These are phyloP conservation scores for Phialophora chinensis DNA, from an alignment of 2,329 filamentous ascomycete species.

Conservation along the genomic window DNA sequence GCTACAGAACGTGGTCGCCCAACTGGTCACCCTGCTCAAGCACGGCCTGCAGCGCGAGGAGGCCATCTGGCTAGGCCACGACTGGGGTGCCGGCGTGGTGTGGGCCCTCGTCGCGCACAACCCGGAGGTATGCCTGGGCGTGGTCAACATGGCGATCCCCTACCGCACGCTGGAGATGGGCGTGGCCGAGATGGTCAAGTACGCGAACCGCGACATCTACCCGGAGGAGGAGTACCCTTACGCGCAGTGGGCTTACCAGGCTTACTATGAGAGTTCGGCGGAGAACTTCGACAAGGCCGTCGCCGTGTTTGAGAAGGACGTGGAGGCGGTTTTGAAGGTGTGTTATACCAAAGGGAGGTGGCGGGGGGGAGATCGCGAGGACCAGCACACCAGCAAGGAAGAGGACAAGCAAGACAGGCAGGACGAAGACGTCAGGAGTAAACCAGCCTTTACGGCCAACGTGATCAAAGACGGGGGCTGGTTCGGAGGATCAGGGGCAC, in stretches of 20 bases:
- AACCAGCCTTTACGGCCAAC: conserved; percentile 20
- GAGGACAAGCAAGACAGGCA: neutral
- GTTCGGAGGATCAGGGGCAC: conserved; percentile 21
- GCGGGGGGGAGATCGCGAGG: too few species aligned
- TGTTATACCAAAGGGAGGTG: conserved; percentile 5
- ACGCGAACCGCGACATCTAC: conserved; percentile 54
- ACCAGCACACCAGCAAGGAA: too few species aligned
- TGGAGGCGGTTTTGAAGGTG: conserved; percentile 16
- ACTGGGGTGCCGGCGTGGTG: conserved; percentile 35
- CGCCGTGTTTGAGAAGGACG: conserved; percentile 22
- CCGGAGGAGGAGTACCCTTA: conserved; percentile 49
- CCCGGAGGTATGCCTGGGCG: conserved; percentile 29
- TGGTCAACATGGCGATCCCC: conserved; percentile 47
- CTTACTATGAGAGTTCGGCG: conserved; percentile 23
- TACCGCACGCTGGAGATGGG: conserved; percentile 52
- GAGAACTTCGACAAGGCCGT: conserved; percentile 20
- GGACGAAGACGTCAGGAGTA: neutral
- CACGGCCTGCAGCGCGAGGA: conserved; percentile 27
- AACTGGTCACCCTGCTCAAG: conserved; percentile 23
- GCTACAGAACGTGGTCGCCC: conserved; percentile 22
- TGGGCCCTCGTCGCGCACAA: conserved; percentile 31
- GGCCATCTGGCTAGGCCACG: conserved; percentile 40
- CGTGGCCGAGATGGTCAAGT: conserved; percentile 44
- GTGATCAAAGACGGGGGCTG: conserved; percentile 40
- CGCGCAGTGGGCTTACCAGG: conserved; percentile 32